Base-by-base conservation (phyloP, 495 filamentous ascomycete species). In the Pyrenula massariospora region DNA sequence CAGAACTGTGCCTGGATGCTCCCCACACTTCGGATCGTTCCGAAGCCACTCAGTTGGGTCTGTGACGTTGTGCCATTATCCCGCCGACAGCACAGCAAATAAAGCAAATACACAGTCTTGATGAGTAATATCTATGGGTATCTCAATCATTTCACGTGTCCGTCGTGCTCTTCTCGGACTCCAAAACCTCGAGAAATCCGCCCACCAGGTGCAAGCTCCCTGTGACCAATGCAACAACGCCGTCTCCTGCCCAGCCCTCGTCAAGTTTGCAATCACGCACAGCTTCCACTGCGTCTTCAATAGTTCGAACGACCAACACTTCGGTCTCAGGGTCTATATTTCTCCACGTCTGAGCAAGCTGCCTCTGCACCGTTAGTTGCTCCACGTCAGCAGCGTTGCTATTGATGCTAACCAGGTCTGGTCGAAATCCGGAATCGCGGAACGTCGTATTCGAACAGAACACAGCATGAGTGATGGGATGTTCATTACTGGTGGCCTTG, bases 401-500 rank as follows among this genome's bases (percentile, higher is more conserved):
- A 59, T 88, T 88, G 65, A 86, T 75, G 63, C 84, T 89, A 48
- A 94, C 78, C 50, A 95, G 82, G 65, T 95, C 91, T 56, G 79
- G 70, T 22, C 74, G 84, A 67, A 86, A 95, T 0, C 87, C 89
- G 1, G 74, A 73, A 42, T 77, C 65, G 15, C 78, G 79, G 68
- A 85, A 90, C 1, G 92, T 95, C 51, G 88, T 77, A 56, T 96
- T 96, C 0, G 91, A 86, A 63, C 88, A 95, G 70, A 98, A 96
- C 8, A 96, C 71, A 25, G 84, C 90, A 58, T 91, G 85, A 20
- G 85, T 79, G 62, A 96, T 96, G 0, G 83, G 75, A 1, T 69
- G 68, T 12, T 73, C 70, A 10, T 77, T 67, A 5, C 70, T 68
- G 1, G 87, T 70, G 0, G 82, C 76, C 2, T 73, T 67, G 31